Evolutionary conservation across 331 rosid genomes (phyloP).

Genomic region (Arachis monticola): DNA sequence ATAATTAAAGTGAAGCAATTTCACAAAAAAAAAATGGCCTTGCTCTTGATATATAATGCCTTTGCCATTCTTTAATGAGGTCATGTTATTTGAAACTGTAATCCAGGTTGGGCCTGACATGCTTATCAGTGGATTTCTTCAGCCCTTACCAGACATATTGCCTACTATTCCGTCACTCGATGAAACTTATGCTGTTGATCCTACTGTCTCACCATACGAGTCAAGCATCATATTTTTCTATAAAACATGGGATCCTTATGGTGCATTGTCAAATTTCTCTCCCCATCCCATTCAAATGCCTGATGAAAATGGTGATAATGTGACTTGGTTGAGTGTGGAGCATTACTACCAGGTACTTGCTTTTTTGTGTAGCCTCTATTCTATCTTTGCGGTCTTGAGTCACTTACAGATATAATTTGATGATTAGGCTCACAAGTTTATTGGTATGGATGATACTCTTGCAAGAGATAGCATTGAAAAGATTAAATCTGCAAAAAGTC

Average conservation of each 20-base stretch:
- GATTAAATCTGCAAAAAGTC: constrained; percentile 81
- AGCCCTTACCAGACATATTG: constrained; percentile 72
- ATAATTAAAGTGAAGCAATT: constrained; percentile 29
- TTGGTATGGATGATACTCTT: constrained; percentile 65
- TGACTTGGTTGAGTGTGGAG: constrained; percentile 84
- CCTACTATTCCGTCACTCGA: constrained; percentile 83
- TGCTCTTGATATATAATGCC: constrained; percentile 30
- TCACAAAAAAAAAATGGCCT: background rate
- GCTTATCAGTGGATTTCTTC: constrained; percentile 89
- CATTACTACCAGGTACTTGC: constrained; percentile 92
- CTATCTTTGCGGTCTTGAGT: constrained; percentile 25
- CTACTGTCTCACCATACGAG: constrained; percentile 73
- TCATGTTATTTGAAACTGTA: constrained; percentile 37
- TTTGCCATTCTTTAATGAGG: constrained; percentile 15
- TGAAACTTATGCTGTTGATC: constrained; percentile 84
- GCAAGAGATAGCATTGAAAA: constrained; percentile 66
- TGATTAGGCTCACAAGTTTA: constrained; percentile 77
- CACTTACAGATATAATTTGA: constrained; percentile 26
- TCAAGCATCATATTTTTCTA: constrained; percentile 78
- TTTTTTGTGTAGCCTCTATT: constrained; percentile 24
- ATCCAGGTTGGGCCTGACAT: constrained; percentile 92
- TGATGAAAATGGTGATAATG: constrained; percentile 63
- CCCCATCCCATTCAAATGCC: constrained; percentile 82
- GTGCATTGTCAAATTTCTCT: constrained; percentile 89
- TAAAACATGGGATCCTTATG: constrained; percentile 92